These are phyloP conservation scores for Barnettozyma wickerhamii DNA, from an alignment of 805 yeast species.

Conservation along the genomic window DNA sequence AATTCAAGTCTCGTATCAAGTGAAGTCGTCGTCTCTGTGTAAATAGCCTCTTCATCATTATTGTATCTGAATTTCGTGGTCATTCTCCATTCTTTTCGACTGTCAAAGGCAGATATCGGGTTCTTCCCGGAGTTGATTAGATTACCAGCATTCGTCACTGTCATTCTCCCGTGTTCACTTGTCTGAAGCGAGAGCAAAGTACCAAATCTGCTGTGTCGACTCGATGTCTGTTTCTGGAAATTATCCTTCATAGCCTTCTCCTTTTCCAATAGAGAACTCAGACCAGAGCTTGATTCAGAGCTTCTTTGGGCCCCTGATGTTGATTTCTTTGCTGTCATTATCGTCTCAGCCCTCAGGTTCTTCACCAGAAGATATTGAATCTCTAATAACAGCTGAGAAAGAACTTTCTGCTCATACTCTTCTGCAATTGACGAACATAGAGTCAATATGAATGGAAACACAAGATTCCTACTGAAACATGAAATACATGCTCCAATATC, in stretches of 20 bases:
- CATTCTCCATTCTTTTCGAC: constrained; percentile 60
- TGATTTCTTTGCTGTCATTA: constrained; percentile 11
- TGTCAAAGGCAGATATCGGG: constrained; percentile 62
- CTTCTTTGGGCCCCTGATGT: not conserved
- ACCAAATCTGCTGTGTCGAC: constrained; percentile 91
- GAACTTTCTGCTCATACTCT: constrained; percentile 57
- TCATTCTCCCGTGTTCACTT: constrained; percentile 50
- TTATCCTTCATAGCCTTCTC: constrained; percentile 53
- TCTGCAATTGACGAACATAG: constrained; percentile 59
- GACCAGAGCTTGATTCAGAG: not conserved
- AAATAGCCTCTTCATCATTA: constrained; percentile 25
- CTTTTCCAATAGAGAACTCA: constrained; percentile 44
- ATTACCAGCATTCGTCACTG: constrained; percentile 73
- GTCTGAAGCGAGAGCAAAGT: constrained; percentile 72
- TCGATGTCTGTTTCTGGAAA: constrained; percentile 47
- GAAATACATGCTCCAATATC: constrained; percentile 52
- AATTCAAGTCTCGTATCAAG: constrained; percentile 9
- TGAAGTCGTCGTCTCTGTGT: constrained; percentile 25
- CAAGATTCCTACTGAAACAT: constrained; percentile 65
- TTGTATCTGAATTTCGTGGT: constrained; percentile 27
- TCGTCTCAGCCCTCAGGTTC: constrained; percentile 40
- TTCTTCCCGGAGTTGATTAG: constrained; percentile 41
- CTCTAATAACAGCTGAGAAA: constrained; percentile 66
- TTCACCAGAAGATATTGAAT: constrained; percentile 58
- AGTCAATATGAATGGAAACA: constrained; percentile 67